Base-by-base conservation (phyloP, 2,329 filamentous ascomycete genomes). In the Myriangium duriaei region DNA sequence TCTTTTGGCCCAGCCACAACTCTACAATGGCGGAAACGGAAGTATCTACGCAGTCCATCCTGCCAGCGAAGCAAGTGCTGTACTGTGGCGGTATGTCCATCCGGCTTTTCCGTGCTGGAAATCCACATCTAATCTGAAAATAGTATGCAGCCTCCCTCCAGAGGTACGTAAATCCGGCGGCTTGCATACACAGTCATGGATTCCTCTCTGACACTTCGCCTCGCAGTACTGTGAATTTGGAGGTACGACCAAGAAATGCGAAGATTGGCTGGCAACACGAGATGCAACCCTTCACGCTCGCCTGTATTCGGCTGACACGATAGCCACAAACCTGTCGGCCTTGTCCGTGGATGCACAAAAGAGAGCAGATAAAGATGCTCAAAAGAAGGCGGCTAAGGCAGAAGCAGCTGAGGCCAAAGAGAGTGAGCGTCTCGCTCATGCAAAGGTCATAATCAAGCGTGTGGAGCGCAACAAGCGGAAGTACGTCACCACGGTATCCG, bases 381-480 rank as follows among this genome's bases (percentile, higher is more conserved):
- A 85, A 53, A 98, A 96, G 71, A 96, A 98, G 65, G 82, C 88
- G 26, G 84, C 86, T 41, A 95, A 94, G 67, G 91, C 91, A 37
- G 84, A 86, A 47, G 79, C 86, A 16, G 79, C 77, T 13, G 88
- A 94, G 62, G 75, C 79, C 45, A 85, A 86, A 56, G 79, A 87
- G 46, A 79, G 78, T 15, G 84, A 87, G 57, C 79, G 81, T 55
- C 81, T 88, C 49, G 84, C 85, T 26, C 76, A 81, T 43, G 83
- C 81, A 47, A 81, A 86, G 54, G 67, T 98, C 38, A 78, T 76
- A 41, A 94, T 98, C 65, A 95, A 95, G 72, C 83, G 91, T 16
- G 91, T 98, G 51, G 91, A 96, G 69, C 78, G 91, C 46, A 96
- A 94, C 64, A 98, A 98, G 72, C 77, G 91, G 55, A 98, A 98